phyloP scores from a whole-genome alignment of 306 rosid species.

The Vigna hirtella region DNA sequence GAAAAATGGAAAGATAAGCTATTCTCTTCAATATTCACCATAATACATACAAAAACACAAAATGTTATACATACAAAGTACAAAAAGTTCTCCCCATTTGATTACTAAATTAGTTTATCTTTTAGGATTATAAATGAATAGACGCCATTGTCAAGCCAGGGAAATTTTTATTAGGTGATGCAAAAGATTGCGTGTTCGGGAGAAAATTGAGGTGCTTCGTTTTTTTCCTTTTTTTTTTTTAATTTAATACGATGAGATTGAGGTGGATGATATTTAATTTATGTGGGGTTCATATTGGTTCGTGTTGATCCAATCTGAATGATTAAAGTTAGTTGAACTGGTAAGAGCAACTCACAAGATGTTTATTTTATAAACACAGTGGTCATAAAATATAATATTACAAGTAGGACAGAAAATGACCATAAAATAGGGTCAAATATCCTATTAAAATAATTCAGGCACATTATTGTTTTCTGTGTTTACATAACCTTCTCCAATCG shows the following conservation, averaged over 20 bases:
- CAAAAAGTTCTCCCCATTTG: too few relatives aligned
- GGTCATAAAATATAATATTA: background rate
- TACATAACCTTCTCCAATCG: background rate
- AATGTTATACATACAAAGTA: too few relatives aligned
- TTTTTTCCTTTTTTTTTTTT: background rate
- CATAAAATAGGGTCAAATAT: background rate
- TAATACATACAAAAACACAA: background rate
- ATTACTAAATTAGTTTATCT: background rate
- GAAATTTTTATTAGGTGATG: too few relatives aligned
- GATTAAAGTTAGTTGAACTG: background rate
- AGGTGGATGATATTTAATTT: background rate
- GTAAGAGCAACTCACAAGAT: background rate
- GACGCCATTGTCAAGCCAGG: too few relatives aligned
- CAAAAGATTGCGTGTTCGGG: constrained; percentile 27
- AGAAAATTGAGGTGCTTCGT: constrained; percentile 14
- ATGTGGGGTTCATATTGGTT: background rate
- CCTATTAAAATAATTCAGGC: background rate
- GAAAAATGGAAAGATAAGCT: constrained; percentile 1
- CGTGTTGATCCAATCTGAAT: background rate
- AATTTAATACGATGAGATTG: constrained; percentile 7
- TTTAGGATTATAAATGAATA: constrained; percentile 6
- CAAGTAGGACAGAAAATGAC: background rate
- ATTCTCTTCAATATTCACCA: constrained; percentile 22
- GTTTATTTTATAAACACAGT: background rate
- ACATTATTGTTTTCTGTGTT: background rate